Evolutionary conservation across 2,329 filamentous ascomycete genomes (phyloP), one percentile per base, ranked within the genome.

Genomic region (Pyrenophora graminea): DNA sequence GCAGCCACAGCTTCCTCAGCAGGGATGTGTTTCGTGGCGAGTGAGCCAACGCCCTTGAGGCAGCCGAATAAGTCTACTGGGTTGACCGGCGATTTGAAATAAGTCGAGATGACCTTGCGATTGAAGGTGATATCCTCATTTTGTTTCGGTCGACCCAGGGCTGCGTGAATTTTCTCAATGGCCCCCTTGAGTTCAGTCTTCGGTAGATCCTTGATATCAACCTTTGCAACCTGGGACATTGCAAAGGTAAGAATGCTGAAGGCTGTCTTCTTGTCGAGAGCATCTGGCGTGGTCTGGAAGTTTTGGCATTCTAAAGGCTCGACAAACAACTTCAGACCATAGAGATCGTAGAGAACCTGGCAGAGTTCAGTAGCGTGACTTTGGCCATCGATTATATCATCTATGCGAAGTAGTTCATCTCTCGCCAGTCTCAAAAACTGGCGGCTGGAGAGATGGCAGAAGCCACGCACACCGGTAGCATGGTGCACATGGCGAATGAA

Each of bases 101-200:
- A 94, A 23, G 89, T 83, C 3, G 85, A 88, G 48, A 94, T 87
- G 57, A 96, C 86, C 46, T 91, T 87, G 48, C 90, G 82, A 71
- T 99, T 99, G 70, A 94, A 88, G n/a, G 87, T 82, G 74, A 96
- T 87, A 55, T 91, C 86, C 4, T 90, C 84, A 1, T 87, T 88
- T 10, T 87, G 84, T 70, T 92, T 96, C 23, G 88, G 84, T 15
- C 78, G 74, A 1, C 90, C 91, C 46, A 97, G 87, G 4, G 90
- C 87, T 60, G 90, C 86, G 69, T 97, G 92, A 74, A 99, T 90
- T 61, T 92, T 91, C 52, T 99, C 94, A 51, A 99, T 94, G 0
- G 91, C 91, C 13, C 82, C 85, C 70, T 93, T 95, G 46, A 99
- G 79, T 48, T 97, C 91, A 13, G 91, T 94, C 71, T 96, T 97